A percentile compares a stretch with the other conserved stretches of the same genome.
Evolutionary conservation across 345 rosid genomes (phyloP).

Genomic region (Aegle marmelos): DNA sequence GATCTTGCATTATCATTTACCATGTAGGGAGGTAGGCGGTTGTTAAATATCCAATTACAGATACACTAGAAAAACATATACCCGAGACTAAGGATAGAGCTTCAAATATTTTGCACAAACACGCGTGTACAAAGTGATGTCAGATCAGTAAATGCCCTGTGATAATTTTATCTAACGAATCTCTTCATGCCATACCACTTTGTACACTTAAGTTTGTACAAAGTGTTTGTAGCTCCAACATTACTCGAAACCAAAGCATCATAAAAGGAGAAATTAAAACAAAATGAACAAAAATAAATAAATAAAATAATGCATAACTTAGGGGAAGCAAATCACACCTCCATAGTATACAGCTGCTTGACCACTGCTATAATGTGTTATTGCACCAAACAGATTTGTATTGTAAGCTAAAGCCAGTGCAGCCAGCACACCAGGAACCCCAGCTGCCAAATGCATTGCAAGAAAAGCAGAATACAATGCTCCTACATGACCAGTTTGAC

Average conservation of each 20-base stretch:
- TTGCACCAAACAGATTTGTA: constrained; percentile 88
- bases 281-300: background rate
- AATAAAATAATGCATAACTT: background rate
- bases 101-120: too few species aligned
- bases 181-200: too few species aligned
- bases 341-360: constrained; percentile 98
- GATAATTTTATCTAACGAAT: too few species aligned
- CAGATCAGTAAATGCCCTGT: too few species aligned
- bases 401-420: constrained; percentile 88
- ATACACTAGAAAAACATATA: too few species aligned
- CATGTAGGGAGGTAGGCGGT: background rate
- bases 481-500: constrained; percentile 97
- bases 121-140: too few species aligned
- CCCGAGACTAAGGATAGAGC: too few species aligned
- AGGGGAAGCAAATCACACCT: constrained; percentile 43
- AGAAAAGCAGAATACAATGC: constrained; percentile 97
- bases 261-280: background rate
- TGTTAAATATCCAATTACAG: background rate
- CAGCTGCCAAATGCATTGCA: constrained; percentile 92
- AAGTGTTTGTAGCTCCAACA: too few species aligned
- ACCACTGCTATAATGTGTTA: constrained; percentile 98
- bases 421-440: constrained; percentile 76
- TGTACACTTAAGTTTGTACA: too few species aligned
- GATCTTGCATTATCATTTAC: background rate
- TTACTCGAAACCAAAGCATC: background rate